These are phyloP conservation scores for Hymenoscyphus scutula DNA, from an alignment of 2,329 filamentous ascomycete species.

Conservation along the genomic window DNA sequence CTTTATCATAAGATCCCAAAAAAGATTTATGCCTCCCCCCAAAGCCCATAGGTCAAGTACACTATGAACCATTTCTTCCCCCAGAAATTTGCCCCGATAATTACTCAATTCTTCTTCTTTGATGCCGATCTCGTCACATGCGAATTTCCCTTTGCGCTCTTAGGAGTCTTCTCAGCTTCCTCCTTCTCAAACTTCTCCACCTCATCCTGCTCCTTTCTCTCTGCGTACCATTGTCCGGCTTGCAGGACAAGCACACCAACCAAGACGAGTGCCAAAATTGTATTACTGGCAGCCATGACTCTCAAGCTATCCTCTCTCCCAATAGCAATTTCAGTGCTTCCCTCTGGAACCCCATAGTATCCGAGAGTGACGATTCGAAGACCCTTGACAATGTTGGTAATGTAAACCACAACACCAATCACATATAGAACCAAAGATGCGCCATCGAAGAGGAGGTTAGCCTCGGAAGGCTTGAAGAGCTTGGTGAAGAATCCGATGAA, in stretches of 20 bases:
- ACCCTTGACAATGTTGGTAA: constrained; percentile 95
- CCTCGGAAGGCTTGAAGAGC: constrained; percentile 89
- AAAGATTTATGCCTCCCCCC: not conserved
- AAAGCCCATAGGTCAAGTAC: not conserved
- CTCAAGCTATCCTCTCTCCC: constrained; percentile 85
- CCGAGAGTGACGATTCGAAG: constrained; percentile 78
- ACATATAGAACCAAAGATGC: constrained; percentile 70
- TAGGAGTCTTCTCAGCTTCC: constrained; percentile 46
- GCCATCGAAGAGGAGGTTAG: constrained; percentile 92
- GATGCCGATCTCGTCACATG: constrained; percentile 31
- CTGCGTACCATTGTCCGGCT: constrained; percentile 97
- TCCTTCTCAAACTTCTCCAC: constrained; percentile 61
- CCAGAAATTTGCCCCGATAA: not conserved
- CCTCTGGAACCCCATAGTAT: constrained; percentile 44
- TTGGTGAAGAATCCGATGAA: constrained; percentile 89
- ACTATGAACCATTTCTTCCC: not conserved
- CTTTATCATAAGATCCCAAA: not conserved
- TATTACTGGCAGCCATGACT: constrained; percentile 92
- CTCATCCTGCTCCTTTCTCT: constrained; percentile 87
- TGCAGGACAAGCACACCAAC: constrained; percentile 90
- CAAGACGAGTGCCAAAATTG: constrained; percentile 87
- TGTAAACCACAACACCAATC: constrained; percentile 88
- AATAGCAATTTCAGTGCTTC: constrained; percentile 60
- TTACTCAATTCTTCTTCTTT: constrained; percentile 39
- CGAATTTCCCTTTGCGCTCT: constrained; percentile 36